These are phyloP conservation scores for Suillus bovinus DNA, from an alignment of 768 basidiomycete genomes.

Conservation along the genomic window DNA sequence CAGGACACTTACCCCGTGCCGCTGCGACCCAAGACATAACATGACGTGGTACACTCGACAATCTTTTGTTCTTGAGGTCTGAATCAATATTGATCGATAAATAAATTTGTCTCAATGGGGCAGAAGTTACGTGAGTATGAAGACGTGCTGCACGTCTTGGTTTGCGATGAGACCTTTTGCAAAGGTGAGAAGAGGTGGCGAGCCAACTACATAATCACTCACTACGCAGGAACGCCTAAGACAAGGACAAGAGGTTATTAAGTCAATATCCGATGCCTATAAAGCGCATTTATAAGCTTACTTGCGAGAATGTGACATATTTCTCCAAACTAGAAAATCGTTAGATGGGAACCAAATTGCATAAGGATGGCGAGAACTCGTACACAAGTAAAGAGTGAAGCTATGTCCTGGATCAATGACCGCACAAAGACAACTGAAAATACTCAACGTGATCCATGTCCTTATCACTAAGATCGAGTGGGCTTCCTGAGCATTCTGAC, in stretches of 20 bases:
- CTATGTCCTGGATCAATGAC: slow-evolving; percentile 28
- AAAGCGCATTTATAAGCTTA: slow-evolving; percentile 2
- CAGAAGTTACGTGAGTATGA: slow-evolving; percentile 24
- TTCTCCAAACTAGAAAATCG: slow-evolving; percentile 41
- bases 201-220: not conserved
- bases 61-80: slow-evolving; percentile 54
- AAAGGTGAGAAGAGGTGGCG: not conserved
- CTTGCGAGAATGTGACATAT: slow-evolving; percentile 32
- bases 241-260: not conserved
- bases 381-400: slow-evolving; percentile 63
- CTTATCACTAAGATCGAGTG: slow-evolving; percentile 42
- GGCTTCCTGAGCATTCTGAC: slow-evolving; percentile 14
- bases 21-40: slow-evolving; percentile 68
- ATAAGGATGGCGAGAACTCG: slow-evolving; percentile 17
- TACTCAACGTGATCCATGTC: slow-evolving; percentile 47
- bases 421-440: not conserved
- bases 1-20: slow-evolving; percentile 64
- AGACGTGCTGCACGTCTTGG: slow-evolving; percentile 27
- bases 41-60: slow-evolving; percentile 60
- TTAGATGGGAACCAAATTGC: slow-evolving; percentile 31
- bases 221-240: slow-evolving; percentile 27
- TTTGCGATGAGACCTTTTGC: slow-evolving; percentile 24
- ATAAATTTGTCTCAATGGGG: slow-evolving; percentile 16
- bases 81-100: not conserved
- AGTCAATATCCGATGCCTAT: not conserved